Evolutionary conservation across 2,329 filamentous ascomycete genomes (phyloP), one percentile per base, ranked within the genome.

Genomic region (Colletotrichum chlorophyti): DNA sequence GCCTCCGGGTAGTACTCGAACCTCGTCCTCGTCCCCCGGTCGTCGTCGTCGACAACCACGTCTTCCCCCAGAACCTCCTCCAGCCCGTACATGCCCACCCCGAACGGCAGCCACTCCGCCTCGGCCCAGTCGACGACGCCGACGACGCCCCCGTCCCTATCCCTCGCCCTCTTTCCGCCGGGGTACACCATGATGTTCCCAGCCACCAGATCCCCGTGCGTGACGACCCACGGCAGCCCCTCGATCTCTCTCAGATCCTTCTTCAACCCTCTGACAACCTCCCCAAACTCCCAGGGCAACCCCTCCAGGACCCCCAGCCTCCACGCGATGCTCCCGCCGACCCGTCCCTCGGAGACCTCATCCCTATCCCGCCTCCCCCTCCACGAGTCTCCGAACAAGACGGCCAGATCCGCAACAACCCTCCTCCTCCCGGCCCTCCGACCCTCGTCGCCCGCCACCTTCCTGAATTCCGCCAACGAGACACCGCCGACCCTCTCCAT

Each of bases 91-190:
- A 87, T 68, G 23, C 80, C 81, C 3, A 82, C 74, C 0, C 86
- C 86, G 63, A 87, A 85, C 0, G 85, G 85, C 8, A 87, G 67
- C 58, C 74, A 79, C 65, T 88, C 85, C 0, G 81, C 84, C 65
- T 89, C 86, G 0, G 83, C 83, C 86, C 86, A 89, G 65, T 89
- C 87, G 0, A 89, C 75, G 1, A 89, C 58, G 1, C 85, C 87
- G 0, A 66, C 74, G 7, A 88, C 65, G 3, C 64, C 52, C 50
- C 80, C 82, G 0, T 75, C 75, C 10, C 45, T 46, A 31, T 24
- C 53, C 34, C 6, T 34, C 15, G 15, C 8, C 34, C 17, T 37
- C 34, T 11, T 21, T 19, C 9, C 10, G 45, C 1, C 69, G 53
- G 71, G 64, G 49, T 79, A 71, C 0, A 86, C 74, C 65, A 88